phyloP scores from a whole-genome alignment of 1,139 yeast genomes.

The Saccharomyces uvarum region DNA sequence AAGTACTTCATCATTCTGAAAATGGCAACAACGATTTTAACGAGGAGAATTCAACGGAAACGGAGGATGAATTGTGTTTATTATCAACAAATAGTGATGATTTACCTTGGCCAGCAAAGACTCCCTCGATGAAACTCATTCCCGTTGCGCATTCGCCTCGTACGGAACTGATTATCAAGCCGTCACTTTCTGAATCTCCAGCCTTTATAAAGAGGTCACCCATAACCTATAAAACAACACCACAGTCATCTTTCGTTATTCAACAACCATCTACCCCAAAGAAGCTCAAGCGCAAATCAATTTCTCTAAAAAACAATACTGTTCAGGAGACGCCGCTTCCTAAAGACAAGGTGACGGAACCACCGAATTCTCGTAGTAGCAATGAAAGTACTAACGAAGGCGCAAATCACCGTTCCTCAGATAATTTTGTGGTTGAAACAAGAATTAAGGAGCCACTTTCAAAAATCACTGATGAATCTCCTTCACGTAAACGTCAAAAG shows the following conservation, averaged over 20 bases:
- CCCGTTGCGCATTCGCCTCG: slow-evolving; percentile 3
- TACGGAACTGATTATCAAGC: neutral
- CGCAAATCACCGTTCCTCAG: too few species aligned
- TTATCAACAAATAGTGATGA: slow-evolving; percentile 19
- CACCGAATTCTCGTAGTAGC: neutral
- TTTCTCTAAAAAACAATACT: neutral
- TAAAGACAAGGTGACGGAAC: neutral
- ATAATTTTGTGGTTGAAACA: neutral
- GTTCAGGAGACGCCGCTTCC: neutral
- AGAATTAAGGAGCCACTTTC: neutral
- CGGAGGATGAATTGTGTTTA: slow-evolving; percentile 31
- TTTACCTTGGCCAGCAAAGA: slow-evolving; percentile 9
- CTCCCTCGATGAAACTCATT: slow-evolving; percentile 2
- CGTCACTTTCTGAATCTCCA: neutral
- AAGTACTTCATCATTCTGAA: slow-evolving; percentile 12
- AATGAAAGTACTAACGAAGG: neutral
- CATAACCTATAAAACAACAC: neutral
- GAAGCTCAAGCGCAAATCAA: neutral
- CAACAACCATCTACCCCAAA: neutral
- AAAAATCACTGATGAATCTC: neutral
- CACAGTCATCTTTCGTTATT: neutral
- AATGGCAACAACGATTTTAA: slow-evolving; percentile 20
- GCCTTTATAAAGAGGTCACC: neutral
- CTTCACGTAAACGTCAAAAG: neutral
- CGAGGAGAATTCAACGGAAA: slow-evolving; percentile 29